phyloP scores from a whole-genome alignment of 2,329 filamentous ascomycete genomes.

The Diaporthe longicolla region DNA sequence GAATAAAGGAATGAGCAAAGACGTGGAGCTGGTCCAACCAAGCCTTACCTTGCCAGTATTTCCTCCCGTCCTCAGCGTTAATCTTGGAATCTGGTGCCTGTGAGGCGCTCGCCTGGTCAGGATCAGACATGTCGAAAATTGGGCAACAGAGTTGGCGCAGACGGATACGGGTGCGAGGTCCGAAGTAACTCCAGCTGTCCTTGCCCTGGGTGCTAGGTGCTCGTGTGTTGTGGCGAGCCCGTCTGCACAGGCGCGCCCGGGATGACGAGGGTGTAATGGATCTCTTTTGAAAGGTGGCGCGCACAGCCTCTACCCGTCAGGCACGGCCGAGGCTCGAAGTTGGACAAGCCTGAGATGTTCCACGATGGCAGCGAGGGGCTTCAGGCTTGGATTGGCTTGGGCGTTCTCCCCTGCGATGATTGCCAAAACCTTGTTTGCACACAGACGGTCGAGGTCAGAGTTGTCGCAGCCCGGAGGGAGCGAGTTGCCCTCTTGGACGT shows the following conservation, averaged over 20 bases:
- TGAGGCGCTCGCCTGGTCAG: conserved; percentile 11
- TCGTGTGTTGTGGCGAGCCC: conserved; percentile 7
- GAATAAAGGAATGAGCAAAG: neutral
- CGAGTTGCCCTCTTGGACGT: conserved; percentile 3
- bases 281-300: conserved; percentile 19
- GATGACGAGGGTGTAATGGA: conserved; percentile 11
- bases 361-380: neutral
- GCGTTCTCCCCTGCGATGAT: conserved; percentile 20
- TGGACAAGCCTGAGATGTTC: conserved; percentile 1
- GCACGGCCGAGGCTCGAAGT: conserved; percentile 9
- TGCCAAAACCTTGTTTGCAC: conserved; percentile 26
- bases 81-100: conserved; percentile 53
- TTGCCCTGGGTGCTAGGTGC: neutral
- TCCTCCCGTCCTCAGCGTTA: conserved; percentile 53
- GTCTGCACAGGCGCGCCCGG: neutral
- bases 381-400: conserved; percentile 12
- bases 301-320: conserved; percentile 29
- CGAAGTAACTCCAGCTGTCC: neutral
- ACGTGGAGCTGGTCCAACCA: neutral
- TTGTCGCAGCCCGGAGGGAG: conserved; percentile 20
- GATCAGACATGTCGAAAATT: conserved; percentile 33
- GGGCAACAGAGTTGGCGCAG: neutral
- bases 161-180: conserved; percentile 6
- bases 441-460: conserved; percentile 16
- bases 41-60: conserved; percentile 61